phyloP scores from a whole-genome alignment of 345 rosid species.

The Conringia planisiliqua region DNA sequence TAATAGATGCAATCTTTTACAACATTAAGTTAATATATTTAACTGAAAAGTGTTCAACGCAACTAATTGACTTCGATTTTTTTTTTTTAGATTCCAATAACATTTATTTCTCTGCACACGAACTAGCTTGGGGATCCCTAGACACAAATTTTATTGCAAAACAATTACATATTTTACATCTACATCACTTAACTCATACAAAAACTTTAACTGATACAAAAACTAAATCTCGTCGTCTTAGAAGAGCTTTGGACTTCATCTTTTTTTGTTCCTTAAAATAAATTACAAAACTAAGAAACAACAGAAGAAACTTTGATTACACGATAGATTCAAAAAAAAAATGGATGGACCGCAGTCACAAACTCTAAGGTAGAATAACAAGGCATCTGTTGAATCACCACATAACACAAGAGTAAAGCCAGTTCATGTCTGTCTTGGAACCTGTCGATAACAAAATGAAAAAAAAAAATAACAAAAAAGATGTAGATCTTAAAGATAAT shows the following conservation, averaged over 20 bases:
- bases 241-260: conserved; percentile 28
- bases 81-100: neutral
- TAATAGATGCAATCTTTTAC: neutral
- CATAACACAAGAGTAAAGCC: conserved; percentile 31
- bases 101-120: neutral
- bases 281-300: conserved; percentile 3
- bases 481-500: neutral
- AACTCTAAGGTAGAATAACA: conserved; percentile 24
- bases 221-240: conserved; percentile 7
- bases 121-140: conserved; percentile 20
- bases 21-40: neutral
- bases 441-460: conserved; percentile 45
- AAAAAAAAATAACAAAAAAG: conserved; percentile 5
- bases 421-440: conserved; percentile 66
- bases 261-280: neutral
- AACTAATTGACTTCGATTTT: neutral
- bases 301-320: conserved; percentile 9
- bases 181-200: neutral
- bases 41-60: neutral
- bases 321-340: conserved; percentile 1
- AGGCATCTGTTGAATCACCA: conserved; percentile 31
- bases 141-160: conserved; percentile 20
- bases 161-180: conserved; percentile 1
- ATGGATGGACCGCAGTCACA: conserved; percentile 15
- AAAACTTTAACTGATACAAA: conserved; percentile 7